Conservation (phyloP, 2,329 filamentous ascomycete species). For the Dactylellina haptotyla region DNA sequence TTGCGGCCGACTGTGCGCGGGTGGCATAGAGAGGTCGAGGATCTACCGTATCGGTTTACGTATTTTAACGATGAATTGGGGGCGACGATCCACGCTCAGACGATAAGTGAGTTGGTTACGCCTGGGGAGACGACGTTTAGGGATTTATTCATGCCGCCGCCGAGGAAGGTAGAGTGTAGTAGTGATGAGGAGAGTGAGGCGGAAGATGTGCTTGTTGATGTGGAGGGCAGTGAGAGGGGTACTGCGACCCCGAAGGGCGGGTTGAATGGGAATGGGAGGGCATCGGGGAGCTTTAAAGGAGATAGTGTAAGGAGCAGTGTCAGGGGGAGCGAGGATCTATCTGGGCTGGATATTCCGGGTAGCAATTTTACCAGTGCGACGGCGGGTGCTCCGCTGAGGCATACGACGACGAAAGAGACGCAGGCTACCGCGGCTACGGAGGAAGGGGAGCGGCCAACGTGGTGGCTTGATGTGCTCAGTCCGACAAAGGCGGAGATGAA, state of each 20-base stretch:
- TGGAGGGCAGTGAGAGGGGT: constrained; percentile 53
- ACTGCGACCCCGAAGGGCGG: constrained; percentile 47
- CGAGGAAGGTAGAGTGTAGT: constrained; percentile 59
- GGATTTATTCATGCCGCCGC: constrained; percentile 91
- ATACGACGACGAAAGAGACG: constrained; percentile 21
- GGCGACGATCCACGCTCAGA: constrained; percentile 91
- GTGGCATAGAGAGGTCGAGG: constrained; percentile 89
- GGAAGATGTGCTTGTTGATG: constrained; percentile 20
- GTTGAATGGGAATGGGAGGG: neutral
- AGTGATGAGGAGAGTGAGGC: constrained; percentile 27
- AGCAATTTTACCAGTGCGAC: constrained; percentile 9
- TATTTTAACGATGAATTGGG: constrained; percentile 99
- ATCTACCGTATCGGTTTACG: constrained; percentile 91
- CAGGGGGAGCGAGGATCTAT: constrained; percentile 29
- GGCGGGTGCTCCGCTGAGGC: constrained; percentile 6
- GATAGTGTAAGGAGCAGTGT: constrained; percentile 10
- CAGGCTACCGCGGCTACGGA: constrained; percentile 2
- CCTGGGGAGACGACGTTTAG: constrained; percentile 79
- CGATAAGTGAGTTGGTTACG: constrained; percentile 90
- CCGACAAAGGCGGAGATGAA: constrained; percentile 88
- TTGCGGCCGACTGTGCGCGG: constrained; percentile 75
- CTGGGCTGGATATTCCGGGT: constrained; percentile 1
- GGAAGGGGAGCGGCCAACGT: constrained; percentile 64
- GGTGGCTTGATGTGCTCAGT: constrained; percentile 96
- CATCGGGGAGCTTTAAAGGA: neutral